Evolutionary conservation across 192 early-diverging fungal species (phyloP).

Genomic region (Coemansia sp.): DNA sequence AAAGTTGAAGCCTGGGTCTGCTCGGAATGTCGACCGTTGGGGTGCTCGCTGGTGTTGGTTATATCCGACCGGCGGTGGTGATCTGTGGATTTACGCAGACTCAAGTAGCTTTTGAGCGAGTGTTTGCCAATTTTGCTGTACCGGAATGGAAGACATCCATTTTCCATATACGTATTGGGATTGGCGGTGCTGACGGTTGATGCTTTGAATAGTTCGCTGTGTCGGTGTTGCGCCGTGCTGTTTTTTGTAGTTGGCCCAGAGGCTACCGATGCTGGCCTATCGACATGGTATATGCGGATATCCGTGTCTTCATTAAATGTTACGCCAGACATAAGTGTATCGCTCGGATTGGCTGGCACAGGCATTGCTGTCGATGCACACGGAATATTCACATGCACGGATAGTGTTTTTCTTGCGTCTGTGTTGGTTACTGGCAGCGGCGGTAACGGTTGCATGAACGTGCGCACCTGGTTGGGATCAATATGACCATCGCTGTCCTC

Average conservation of each 20-base stretch:
- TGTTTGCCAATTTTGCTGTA: background rate
- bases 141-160: background rate
- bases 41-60: background rate
- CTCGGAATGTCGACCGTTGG: background rate
- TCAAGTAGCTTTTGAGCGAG: background rate
- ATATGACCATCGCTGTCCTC: background rate
- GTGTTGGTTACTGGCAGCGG: background rate
- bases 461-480: slow-evolving; percentile 7
- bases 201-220: background rate
- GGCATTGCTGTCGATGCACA: background rate
- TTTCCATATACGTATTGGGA: background rate
- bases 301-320: slow-evolving; percentile 5
- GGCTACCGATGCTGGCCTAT: background rate
- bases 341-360: slow-evolving; percentile 1
- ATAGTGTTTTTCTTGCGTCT: background rate
- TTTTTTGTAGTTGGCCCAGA: background rate
- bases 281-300: background rate
- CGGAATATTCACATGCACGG: background rate
- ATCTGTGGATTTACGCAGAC: background rate
- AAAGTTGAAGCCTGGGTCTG: background rate
- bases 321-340: slow-evolving; percentile 12
- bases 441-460: slow-evolving; percentile 1
- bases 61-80: background rate
- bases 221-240: background rate
- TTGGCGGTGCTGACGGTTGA: background rate